Percentiles rank a stretch among this genome's conserved stretches.
phyloP scores from a whole-genome alignment of 371 early-diverging fungal genomes.

The Dichotomocladium elegans region DNA sequence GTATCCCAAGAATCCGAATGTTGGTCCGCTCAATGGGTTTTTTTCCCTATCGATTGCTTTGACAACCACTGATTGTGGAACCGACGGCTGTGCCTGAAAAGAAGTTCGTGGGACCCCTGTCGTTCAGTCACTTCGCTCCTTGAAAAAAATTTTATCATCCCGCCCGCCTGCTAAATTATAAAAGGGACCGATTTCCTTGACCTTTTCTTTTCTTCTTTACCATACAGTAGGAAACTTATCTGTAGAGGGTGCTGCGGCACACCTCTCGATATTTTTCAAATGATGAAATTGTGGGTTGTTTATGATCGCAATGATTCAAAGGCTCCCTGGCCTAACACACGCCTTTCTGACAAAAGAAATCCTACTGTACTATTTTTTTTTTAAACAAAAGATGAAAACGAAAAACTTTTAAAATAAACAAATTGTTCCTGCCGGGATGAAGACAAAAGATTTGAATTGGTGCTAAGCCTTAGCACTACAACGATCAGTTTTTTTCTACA shows the following conservation, averaged over 20 bases:
- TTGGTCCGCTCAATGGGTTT: no score
- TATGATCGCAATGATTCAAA: slow-evolving; percentile 34
- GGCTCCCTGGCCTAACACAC: slow-evolving; percentile 28
- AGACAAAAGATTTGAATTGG: no score
- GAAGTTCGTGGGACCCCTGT: no score
- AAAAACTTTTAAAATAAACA: slow-evolving; percentile 2
- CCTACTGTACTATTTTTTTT: not conserved
- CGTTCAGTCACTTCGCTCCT: no score
- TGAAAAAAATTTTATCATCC: not conserved
- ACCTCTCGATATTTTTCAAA: slow-evolving; percentile 25
- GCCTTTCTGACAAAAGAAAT: slow-evolving; percentile 30
- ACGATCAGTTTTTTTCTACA: not conserved
- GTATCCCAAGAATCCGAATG: no score
- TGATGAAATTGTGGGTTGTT: slow-evolving; percentile 42
- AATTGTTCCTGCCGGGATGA: not conserved
- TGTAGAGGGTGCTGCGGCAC: slow-evolving; percentile 27
- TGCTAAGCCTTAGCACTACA: not conserved
- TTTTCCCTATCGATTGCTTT: no score
- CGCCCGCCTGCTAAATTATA: not conserved
- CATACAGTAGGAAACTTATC: slow-evolving; percentile 42
- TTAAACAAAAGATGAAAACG: slow-evolving; percentile 13
- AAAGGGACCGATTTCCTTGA: not conserved
- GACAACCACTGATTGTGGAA: no score
- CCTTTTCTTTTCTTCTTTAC: slow-evolving; percentile 1
- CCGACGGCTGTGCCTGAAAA: no score